Evolutionary conservation across 2,329 filamentous ascomycete genomes (phyloP).

Genomic region (Phaeoacremonium minimum): DNA sequence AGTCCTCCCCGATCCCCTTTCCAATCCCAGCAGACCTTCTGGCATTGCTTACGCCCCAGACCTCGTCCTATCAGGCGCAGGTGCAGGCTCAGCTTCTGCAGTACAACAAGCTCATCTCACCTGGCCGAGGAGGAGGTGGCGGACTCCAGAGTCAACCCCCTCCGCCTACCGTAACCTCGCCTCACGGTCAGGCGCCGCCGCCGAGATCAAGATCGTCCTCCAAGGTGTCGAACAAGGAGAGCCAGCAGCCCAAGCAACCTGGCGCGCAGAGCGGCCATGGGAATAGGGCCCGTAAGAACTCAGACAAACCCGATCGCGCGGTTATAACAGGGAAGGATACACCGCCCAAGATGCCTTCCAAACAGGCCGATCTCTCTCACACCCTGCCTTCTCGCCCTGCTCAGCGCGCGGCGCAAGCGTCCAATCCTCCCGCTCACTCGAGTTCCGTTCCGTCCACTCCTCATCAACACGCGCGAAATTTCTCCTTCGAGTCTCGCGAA

Average conservation of each 20-base stretch:
- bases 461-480: constrained; percentile 79
- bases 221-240: constrained; percentile 55
- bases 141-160: constrained; percentile 53
- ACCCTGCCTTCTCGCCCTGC: constrained; percentile 12
- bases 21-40: constrained; percentile 47
- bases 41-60: constrained; percentile 55
- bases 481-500: constrained; percentile 71
- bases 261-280: constrained; percentile 56
- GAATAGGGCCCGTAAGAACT: constrained; percentile 54
- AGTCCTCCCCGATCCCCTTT: constrained; percentile 22
- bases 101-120: constrained; percentile 62
- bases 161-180: constrained; percentile 49
- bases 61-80: constrained; percentile 49
- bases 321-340: constrained; percentile 56
- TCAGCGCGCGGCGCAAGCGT: constrained; percentile 14
- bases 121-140: constrained; percentile 42
- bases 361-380: constrained; percentile 27
- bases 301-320: constrained; percentile 57
- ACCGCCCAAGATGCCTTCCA: constrained; percentile 43
- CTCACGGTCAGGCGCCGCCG: constrained; percentile 50
- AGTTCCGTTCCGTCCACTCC: constrained; percentile 92
- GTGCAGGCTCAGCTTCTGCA: constrained; percentile 60
- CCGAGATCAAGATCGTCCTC: constrained; percentile 55
- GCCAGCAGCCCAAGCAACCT: constrained; percentile 34
- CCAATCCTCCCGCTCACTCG: constrained; percentile 51